These are phyloP conservation scores for Heterococcus sp. DNA, from an alignment of 108 stramenopile species.

Conservation along the genomic window DNA sequence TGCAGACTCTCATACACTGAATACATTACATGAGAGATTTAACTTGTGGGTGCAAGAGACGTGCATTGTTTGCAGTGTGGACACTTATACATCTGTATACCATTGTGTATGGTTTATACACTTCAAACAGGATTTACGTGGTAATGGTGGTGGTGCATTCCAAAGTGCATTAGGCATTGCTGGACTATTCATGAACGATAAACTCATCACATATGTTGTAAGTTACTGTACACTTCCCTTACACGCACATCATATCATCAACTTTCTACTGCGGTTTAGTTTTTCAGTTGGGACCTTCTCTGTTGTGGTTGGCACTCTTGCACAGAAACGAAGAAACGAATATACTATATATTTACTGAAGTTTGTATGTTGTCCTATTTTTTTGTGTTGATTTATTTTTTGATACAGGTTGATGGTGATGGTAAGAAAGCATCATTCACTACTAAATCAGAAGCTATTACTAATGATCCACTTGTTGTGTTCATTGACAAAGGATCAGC, in stretches of 20 bases:
- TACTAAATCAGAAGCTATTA: slow-evolving; percentile 39
- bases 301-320: not conserved
- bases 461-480: slow-evolving; percentile 39
- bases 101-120: not conserved
- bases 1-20: not conserved
- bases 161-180: not conserved
- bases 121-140: slow-evolving; percentile 69
- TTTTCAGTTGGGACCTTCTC: not conserved
- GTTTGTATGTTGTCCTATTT: not conserved
- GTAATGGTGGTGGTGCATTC: slow-evolving; percentile 80
- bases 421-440: slow-evolving; percentile 39
- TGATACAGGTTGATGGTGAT: slow-evolving; percentile 24
- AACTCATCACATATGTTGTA: slow-evolving; percentile 32
- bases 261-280: not conserved
- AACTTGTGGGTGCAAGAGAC: not conserved
- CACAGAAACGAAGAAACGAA: not conserved
- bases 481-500: slow-evolving; percentile 50
- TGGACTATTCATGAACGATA: not conserved
- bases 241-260: not conserved
- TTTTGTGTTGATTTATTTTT: not conserved
- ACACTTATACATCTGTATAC: not conserved
- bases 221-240: not conserved
- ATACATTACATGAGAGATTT: not conserved
- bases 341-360: not conserved
- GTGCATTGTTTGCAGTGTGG: not conserved